A percentile compares a stretch with the other conserved stretches of the same genome.
Conservation (phyloP, 1,139 yeast species). For the Candida gigantensis region DNA sequence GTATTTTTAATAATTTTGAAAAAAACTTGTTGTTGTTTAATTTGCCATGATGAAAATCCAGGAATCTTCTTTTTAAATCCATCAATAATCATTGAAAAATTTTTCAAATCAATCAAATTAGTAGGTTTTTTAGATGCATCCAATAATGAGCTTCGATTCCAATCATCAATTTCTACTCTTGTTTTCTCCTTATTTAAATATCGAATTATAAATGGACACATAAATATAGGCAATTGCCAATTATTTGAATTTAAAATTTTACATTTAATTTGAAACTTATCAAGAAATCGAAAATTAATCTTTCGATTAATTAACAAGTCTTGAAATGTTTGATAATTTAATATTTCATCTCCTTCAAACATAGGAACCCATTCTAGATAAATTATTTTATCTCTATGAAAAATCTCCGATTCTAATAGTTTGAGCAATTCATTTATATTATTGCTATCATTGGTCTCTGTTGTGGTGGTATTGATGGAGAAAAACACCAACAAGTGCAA, state of each 20-base stretch:
- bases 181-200: constrained; percentile 1
- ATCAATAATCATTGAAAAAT: background rate
- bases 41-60: background rate
- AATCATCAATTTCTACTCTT: constrained; percentile 3
- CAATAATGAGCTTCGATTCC: background rate
- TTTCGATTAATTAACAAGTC: background rate
- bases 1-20: constrained; percentile 3
- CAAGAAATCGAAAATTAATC: constrained; percentile 2
- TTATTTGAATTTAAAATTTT: background rate
- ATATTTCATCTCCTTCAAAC: background rate
- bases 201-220: constrained; percentile 3
- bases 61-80: constrained; percentile 1
- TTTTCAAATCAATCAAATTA: no score
- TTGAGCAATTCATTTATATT: no score
- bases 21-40: background rate
- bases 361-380: constrained; percentile 1
- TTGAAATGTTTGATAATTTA: background rate
- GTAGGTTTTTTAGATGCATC: no score
- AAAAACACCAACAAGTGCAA: constrained; percentile 1
- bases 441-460: no score
- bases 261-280: constrained; percentile 1
- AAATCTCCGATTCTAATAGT: no score
- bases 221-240: constrained; percentile 3
- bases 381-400: background rate
- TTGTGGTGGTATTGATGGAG: constrained; percentile 1